Conservation (phyloP, 768 basidiomycete species). For the Leccinum aurantiacum region DNA sequence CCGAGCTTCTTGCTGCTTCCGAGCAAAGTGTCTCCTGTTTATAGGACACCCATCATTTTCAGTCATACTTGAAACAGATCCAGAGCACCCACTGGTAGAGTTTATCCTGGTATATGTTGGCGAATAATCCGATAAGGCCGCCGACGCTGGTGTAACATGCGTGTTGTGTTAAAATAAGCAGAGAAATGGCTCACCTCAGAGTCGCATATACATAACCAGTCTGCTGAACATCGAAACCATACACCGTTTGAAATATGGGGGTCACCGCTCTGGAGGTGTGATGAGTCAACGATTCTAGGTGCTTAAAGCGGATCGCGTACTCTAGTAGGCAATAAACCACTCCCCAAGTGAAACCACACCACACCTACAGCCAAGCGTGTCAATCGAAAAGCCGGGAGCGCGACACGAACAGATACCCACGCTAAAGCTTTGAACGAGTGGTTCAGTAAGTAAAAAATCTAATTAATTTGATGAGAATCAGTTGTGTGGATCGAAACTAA, state of each 20-base stretch:
- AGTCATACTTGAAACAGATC: conserved; percentile 12
- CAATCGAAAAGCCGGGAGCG: neutral
- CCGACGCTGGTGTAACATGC: conserved; percentile 44
- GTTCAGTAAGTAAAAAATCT: conserved; percentile 47
- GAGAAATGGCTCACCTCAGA: conserved; percentile 42
- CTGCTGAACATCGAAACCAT: conserved; percentile 60
- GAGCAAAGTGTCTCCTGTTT: conserved; percentile 20
- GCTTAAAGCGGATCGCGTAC: conserved; percentile 30
- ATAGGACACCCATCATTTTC: conserved; percentile 17
- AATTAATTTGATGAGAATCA: conserved; percentile 9
- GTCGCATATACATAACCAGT: conserved; percentile 58
- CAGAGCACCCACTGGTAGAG: conserved; percentile 42
- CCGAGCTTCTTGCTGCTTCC: conserved; percentile 54
- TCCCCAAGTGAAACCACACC: conserved; percentile 75
- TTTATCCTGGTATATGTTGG: conserved; percentile 48
- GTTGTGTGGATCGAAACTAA: neutral
- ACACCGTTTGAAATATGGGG: conserved; percentile 53
- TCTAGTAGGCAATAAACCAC: conserved; percentile 66
- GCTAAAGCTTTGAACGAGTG: conserved; percentile 70
- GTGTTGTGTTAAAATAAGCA: neutral
- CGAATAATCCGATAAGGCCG: conserved; percentile 43
- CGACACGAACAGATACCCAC: conserved; percentile 37
- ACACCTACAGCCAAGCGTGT: conserved; percentile 41
- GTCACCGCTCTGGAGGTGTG: conserved; percentile 45
- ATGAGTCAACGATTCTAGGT: neutral